Base-by-base conservation (phyloP, 352 stramenopile species). In the Globisporangium orthogonon region DNA sequence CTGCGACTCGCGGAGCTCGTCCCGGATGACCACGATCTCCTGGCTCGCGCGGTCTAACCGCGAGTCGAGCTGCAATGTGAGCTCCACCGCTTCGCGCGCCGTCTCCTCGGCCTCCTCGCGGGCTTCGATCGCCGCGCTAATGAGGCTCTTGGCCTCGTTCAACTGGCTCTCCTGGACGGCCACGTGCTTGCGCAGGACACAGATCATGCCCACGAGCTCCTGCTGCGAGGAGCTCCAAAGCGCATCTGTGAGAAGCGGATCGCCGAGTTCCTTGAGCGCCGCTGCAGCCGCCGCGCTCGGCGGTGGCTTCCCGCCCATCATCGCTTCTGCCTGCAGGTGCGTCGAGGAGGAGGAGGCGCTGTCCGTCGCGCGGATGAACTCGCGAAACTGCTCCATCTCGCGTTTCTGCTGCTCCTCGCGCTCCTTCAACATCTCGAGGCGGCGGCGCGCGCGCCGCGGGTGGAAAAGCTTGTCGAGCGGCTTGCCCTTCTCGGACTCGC, bases 371-470 rank as follows among this genome's bases (percentile, higher is more conserved):
- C 76, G 77, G 51, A 94, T 88, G 54, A 91, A 91, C 62, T 88
- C 79, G n/a, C 81, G 79, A 60, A 94, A 94, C 58, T 94, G 81
- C 62, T 94, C 81, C 81, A 94, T 90, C 62, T 94, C 83, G 31
- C 73, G 72, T 57, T 88, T 85, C 58, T 90, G 82, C 23, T 81
- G 74, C 60, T 92, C 76, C 52, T 92, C 82, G 17, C 70, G 77
- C 63, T 89, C 73, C 43, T 72, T 79, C 63, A 89, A 61, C 39
- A 83, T 60, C 61, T 90, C 79, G 49, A 86, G 54, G 13, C 80
- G 76, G 29, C 77, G 76, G 2, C 72, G 71, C n/a, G 73, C 77
- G n/a, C 78, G 79, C 6, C 81, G 77, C 11, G 81, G 83, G 58
- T 91, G 82, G 39, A 94, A 72, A 37, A 91, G 63, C 61, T 89